Conservation (phyloP, 441 rosid genomes). For the Pelargonium exstipulatum region DNA sequence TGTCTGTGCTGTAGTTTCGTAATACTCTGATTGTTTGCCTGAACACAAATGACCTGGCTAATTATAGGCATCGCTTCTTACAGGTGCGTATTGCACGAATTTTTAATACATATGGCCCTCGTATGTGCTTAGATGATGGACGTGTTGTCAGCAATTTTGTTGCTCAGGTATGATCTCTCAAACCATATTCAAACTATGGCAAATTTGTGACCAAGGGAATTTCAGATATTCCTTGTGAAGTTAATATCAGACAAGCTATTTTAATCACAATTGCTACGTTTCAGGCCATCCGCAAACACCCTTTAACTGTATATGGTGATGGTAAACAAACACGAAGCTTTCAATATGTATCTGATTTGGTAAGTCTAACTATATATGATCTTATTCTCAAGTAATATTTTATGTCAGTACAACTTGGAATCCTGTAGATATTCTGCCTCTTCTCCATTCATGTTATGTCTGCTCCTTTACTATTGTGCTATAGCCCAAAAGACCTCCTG, state of each 20-base stretch:
- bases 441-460: too few species aligned
- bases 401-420: too few species aligned
- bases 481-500: too few species aligned
- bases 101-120: conserved; percentile 94
- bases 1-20: not conserved
- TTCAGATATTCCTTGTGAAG: not conserved
- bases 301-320: conserved; percentile 94
- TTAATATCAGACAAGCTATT: not conserved
- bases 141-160: conserved; percentile 99
- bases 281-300: conserved; percentile 89
- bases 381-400: not conserved
- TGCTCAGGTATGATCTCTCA: conserved; percentile 63
- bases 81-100: conserved; percentile 98
- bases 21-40: not conserved
- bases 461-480: too few species aligned
- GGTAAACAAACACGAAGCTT: conserved; percentile 99
- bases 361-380: conserved; percentile 24
- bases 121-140: conserved; percentile 98
- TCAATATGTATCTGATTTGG: conserved; percentile 95
- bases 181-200: conserved; percentile 9
- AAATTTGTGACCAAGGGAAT: not conserved
- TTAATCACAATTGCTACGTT: conserved; percentile 8
- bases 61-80: conserved; percentile 14
- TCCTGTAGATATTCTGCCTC: too few species aligned
- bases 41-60: not conserved